Evolutionary conservation across 2,329 filamentous ascomycete genomes (phyloP).

Genomic region (Ascochyta rabiei): DNA sequence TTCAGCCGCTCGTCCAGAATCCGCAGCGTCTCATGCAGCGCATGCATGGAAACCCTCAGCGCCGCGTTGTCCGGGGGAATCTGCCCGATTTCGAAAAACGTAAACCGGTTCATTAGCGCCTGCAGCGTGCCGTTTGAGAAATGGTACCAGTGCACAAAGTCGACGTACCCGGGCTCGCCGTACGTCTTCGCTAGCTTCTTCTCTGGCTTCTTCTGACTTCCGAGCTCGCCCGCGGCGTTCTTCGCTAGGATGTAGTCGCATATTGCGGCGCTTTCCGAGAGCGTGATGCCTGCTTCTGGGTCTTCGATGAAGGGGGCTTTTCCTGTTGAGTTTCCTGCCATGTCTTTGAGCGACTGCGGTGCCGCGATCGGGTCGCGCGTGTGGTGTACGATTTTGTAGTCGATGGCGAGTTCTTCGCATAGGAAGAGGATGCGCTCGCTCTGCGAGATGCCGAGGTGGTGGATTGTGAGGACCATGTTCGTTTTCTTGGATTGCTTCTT

Average conservation of each 20-base stretch:
- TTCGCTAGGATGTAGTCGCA: conserved; percentile 65
- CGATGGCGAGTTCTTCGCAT: conserved; percentile 65
- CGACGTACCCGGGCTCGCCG: conserved; percentile 56
- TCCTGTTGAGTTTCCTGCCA: conserved; percentile 49
- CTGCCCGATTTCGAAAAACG: conserved; percentile 32
- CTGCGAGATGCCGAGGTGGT: conserved; percentile 54
- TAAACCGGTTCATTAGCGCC: conserved; percentile 38
- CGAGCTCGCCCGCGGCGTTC: conserved; percentile 53
- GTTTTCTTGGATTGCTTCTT: neutral
- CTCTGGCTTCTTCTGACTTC: conserved; percentile 32
- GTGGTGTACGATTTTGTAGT: conserved; percentile 58
- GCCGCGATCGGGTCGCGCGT: conserved; percentile 49
- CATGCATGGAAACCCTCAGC: conserved; percentile 17
- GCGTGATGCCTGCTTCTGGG: conserved; percentile 51
- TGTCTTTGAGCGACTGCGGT: conserved; percentile 19
- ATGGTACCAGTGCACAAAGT: conserved; percentile 69
- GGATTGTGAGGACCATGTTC: conserved; percentile 29
- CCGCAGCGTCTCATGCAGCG: conserved; percentile 47
- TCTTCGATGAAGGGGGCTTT: conserved; percentile 66
- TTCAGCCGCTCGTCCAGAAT: conserved; percentile 56
- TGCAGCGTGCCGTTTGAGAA: conserved; percentile 53
- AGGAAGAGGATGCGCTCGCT: conserved; percentile 68
- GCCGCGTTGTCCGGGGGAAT: conserved; percentile 32
- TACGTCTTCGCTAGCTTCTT: conserved; percentile 36
- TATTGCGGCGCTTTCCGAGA: conserved; percentile 62